Evolutionary conservation across 2,329 filamentous ascomycete species (phyloP), one percentile per base, ranked within the genome.

Genomic region (Cladophialophora exuberans): DNA sequence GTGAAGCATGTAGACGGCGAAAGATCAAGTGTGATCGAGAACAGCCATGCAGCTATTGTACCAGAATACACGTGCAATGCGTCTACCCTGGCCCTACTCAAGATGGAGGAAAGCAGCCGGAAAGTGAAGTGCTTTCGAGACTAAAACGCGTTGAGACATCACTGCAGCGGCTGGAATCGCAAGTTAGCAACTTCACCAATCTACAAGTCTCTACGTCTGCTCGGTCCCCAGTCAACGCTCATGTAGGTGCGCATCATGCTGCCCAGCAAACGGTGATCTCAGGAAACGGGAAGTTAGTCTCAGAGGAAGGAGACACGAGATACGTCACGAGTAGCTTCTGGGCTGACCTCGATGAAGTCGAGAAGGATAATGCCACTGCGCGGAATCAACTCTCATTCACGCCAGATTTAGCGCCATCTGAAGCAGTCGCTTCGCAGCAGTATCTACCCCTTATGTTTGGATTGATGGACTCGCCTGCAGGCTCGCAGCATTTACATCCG

Each of bases 11-110:
- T 67, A 81, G 88, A 33, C 82, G 87, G 20, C 81, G 88, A 31
- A 92, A 93, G 71, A 76, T 91, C 52, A 89, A 87, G 69, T 93
- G 89, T 73, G 85, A 89, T 73, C 89, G 88, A 66, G 71, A 76
- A n/a, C 80, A 86, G 41, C 86, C 88, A 55, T 92, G 88, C 67
- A 77, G 77, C 60, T 88, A 89, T 69, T 74, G 72, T 48, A 52
- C 72, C 57, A 80, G 79, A 63, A 62, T 73, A 1, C 52, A 60
- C 20, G 62, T 61, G 11, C 62, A 69, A 52, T 74, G 72, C 54
- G 64, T 65, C 17, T 74, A 66, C 20, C 30, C 60, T 50, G 9
- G 41, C 60, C 23, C 65, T 60, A 26, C 59, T 61, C 36, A 64
- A 62, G 54, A 61, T 52, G 35, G 54, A 49, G 18, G 48, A 39